phyloP scores from a whole-genome alignment of 2,329 filamentous ascomycete species.

The Cercospora brassicicola region DNA sequence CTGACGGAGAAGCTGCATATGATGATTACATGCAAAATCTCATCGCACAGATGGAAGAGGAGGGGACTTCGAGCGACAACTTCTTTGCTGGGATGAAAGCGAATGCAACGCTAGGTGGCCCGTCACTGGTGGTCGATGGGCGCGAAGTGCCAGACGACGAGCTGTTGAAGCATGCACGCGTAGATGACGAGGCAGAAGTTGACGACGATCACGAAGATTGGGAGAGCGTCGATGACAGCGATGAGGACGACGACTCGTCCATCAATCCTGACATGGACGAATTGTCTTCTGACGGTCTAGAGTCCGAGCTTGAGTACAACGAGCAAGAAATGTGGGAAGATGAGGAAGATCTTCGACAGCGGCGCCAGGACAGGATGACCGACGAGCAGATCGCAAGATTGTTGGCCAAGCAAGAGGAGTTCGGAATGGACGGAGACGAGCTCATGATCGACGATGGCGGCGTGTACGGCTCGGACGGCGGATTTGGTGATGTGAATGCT shows the following conservation, averaged over 20 bases:
- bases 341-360: slow-evolving; percentile 45
- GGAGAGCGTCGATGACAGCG: slow-evolving; percentile 25
- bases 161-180: slow-evolving; percentile 26
- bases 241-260: slow-evolving; percentile 20
- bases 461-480: slow-evolving; percentile 25
- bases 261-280: slow-evolving; percentile 37
- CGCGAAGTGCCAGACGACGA: slow-evolving; percentile 35
- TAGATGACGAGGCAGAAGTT: slow-evolving; percentile 18
- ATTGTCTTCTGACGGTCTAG: slow-evolving; percentile 38
- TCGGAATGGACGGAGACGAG: slow-evolving; percentile 62
- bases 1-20: slow-evolving; percentile 43
- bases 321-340: slow-evolving; percentile 42
- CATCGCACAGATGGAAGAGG: slow-evolving; percentile 39
- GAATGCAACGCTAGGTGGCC: slow-evolving; percentile 24
- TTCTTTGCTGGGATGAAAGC: slow-evolving; percentile 15
- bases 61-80: slow-evolving; percentile 19
- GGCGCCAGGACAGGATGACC: slow-evolving; percentile 46
- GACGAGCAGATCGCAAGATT: slow-evolving; percentile 64
- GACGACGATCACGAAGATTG: slow-evolving; percentile 21
- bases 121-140: slow-evolving; percentile 35
- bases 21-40: slow-evolving; percentile 72
- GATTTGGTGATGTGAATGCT: slow-evolving; percentile 35
- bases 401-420: slow-evolving; percentile 62
- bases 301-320: slow-evolving; percentile 37
- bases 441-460: slow-evolving; percentile 55